Conservation (phyloP, 75 land plant species). For the Sequoiadendron giganteum region DNA sequence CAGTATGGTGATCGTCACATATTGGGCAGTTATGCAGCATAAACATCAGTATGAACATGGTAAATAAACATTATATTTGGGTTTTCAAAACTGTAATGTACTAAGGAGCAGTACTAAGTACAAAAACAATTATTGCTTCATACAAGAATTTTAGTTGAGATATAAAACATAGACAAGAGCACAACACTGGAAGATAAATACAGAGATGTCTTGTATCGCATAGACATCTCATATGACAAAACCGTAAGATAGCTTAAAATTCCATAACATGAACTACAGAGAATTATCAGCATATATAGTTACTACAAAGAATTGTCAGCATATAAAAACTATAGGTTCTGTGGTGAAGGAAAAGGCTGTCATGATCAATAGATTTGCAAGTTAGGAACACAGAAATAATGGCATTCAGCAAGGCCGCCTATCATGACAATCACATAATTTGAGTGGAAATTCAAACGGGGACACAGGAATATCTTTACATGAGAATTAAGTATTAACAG, state of each 20-base stretch:
- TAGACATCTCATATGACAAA: not conserved
- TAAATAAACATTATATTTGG: too few species aligned
- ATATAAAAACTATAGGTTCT: not conserved
- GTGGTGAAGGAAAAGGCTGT: not conserved
- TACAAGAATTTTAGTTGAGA: not conserved
- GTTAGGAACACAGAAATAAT: not conserved
- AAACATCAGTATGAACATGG: too few species aligned
- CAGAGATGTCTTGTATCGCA: not conserved
- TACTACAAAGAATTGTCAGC: not conserved
- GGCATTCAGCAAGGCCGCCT: not conserved
- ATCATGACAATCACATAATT: not conserved
- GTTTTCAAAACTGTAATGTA: too few species aligned
- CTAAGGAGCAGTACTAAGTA: not conserved
- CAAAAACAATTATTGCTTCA: not conserved
- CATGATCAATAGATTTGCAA: not conserved
- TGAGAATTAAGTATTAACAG: not conserved
- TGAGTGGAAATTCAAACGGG: not conserved
- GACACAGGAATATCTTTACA: not conserved
- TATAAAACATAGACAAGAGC: not conserved
- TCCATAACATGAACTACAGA: not conserved
- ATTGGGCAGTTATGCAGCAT: too few species aligned
- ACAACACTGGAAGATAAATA: not conserved
- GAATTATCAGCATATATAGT: not conserved
- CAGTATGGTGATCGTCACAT: too few species aligned
- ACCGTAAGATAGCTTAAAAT: not conserved